These are phyloP conservation scores for Solanum chiquidenum DNA, from an alignment of 257 asterid species.

Conservation along the genomic window DNA sequence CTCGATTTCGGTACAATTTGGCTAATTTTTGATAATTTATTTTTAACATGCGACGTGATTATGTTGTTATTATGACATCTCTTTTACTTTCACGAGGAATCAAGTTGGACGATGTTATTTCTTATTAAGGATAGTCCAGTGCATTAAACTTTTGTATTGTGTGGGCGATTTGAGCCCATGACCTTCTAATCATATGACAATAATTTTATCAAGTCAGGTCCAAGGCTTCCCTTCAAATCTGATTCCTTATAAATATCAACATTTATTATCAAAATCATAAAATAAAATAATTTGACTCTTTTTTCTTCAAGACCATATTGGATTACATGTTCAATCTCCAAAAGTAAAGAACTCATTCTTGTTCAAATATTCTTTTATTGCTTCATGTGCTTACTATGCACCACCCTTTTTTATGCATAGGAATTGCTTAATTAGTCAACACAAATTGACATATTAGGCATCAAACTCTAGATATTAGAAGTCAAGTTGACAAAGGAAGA, in stretches of 20 bases:
- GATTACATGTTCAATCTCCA: background rate
- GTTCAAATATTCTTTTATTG: background rate
- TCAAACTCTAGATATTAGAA: background rate
- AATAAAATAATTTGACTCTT: background rate
- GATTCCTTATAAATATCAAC: background rate
- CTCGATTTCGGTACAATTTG: background rate
- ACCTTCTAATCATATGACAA: too few relatives aligned
- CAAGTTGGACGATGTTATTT: background rate
- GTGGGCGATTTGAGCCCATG: background rate
- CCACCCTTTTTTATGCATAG: background rate
- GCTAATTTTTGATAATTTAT: background rate
- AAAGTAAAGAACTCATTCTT: background rate
- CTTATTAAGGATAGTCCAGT: background rate
- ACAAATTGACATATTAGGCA: background rate
- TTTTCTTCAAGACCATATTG: background rate
- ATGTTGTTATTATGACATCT: background rate
- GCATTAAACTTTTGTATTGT: too few relatives aligned
- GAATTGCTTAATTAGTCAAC: background rate
- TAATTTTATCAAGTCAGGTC: background rate
- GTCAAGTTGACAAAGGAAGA: too few relatives aligned
- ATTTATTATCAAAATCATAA: background rate
- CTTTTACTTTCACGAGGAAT: background rate
- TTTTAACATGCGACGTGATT: accelerated
- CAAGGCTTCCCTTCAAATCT: background rate
- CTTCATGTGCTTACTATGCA: background rate